phyloP scores from a whole-genome alignment of 495 filamentous ascomycete species.

The Aspergillus steynii region DNA sequence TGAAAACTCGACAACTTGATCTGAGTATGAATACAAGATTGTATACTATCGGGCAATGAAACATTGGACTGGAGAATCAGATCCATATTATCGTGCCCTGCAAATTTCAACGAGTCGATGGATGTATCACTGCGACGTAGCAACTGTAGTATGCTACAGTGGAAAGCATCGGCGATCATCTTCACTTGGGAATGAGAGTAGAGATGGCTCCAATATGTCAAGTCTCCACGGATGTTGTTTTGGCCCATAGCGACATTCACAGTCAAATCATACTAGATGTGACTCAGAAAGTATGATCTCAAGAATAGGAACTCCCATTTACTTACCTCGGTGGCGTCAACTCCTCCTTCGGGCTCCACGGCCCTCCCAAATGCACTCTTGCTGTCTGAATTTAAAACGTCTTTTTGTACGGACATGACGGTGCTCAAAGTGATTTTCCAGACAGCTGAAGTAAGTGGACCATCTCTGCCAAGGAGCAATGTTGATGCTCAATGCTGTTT shows the following conservation, averaged over 20 bases:
- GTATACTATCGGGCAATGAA: neutral
- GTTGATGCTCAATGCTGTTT: neutral
- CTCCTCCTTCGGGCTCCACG: neutral
- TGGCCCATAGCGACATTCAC: neutral
- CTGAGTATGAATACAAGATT: neutral
- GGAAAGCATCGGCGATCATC: neutral
- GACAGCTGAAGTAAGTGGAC: constrained; percentile 6
- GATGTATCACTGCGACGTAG: neutral
- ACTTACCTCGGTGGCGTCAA: constrained; percentile 16
- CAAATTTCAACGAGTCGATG: neutral
- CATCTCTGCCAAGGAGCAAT: constrained; percentile 4
- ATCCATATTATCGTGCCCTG: neutral
- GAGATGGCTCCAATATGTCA: neutral
- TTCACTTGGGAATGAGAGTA: neutral
- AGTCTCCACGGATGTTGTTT: neutral
- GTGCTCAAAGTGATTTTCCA: constrained; percentile 14
- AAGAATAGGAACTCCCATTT: neutral
- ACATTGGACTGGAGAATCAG: neutral
- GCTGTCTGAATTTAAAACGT: neutral
- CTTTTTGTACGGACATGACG: constrained; percentile 15
- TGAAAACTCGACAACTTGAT: neutral
- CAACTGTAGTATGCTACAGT: neutral
- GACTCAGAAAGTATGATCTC: neutral
- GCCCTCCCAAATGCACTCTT: neutral
- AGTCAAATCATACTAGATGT: neutral